Base-by-base conservation (phyloP, 2,329 filamentous ascomycete genomes). In the Stagonosporopsis rhizophila region DNA sequence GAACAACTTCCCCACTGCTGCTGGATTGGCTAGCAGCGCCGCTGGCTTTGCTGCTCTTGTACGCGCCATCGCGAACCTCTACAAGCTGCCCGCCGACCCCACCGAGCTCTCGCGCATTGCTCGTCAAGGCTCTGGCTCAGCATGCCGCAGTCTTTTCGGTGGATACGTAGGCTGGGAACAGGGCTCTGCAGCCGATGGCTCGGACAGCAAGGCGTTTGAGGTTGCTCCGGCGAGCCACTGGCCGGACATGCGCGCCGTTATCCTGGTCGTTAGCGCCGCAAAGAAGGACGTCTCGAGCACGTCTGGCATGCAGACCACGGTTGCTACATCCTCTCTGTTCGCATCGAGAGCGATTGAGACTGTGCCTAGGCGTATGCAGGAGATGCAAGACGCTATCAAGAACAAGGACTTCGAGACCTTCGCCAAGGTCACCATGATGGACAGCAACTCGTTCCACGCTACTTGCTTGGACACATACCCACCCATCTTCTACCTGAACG, bases 1-100 rank as follows among this genome's bases (percentile, higher is more conserved):
- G 81, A 99, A 99, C 85, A 99, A 99, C 84, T 99, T 99, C 84
- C 95, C 95, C 61, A 99, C 95, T 2, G 95, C 95, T 23, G 95
- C 95, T 4, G 95, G 95, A 6, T 87, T 99, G 25, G 85, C 85
- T 37, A 83, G 81, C 64, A 82, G 81, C 20, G 86, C 85, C n/a
- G 85, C 86, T n/a, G 86, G 86, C 22, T 87, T 88, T 65, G 86
- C 86, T 32, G 85, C 86, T 12, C 79, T 88, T 0, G 84, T 98
- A 19, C 86, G 92, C 56, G 93, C 91, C 62, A 91, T 99, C 67
- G 95, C 95, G 32, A 86, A 98, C 76, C 85, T 99, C 37, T 99
- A 98, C 80, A 83, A 90, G 74, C 87, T 99, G 6, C 88, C 90
- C 4, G 85, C 92, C 58, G 87, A 88, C 0, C 89, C 93, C 0